These are phyloP conservation scores for Benincasa hispida DNA, from an alignment of 306 rosid genomes.

Conservation along the genomic window DNA sequence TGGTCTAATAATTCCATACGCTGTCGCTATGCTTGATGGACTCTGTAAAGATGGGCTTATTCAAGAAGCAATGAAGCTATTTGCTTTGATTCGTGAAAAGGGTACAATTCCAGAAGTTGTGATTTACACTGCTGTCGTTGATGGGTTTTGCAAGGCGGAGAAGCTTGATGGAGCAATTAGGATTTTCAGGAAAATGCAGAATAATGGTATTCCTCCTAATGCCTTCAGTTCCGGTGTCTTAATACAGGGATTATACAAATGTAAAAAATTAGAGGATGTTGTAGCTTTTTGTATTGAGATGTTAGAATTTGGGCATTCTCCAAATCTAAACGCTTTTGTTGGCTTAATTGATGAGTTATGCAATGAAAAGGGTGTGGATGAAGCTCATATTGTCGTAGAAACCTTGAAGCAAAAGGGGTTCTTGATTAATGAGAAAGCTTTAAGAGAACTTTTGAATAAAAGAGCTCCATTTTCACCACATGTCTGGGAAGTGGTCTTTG, in stretches of 20 bases:
- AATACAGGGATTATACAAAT: conserved; percentile 54
- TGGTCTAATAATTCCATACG: conserved; percentile 85
- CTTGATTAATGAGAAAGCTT: conserved; percentile 51
- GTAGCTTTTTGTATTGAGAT: conserved; percentile 64
- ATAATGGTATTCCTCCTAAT: conserved; percentile 53
- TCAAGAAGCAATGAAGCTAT: conserved; percentile 90
- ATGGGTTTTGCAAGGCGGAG: conserved; percentile 65
- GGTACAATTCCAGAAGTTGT: conserved; percentile 90
- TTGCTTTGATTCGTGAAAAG: conserved; percentile 74
- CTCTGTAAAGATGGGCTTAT: conserved; percentile 91
- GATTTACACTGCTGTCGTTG: conserved; percentile 83
- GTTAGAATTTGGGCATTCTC: conserved; percentile 73
- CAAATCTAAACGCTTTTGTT: conserved; percentile 61
- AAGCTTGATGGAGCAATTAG: conserved; percentile 62
- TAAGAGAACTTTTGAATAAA: conserved; percentile 56
- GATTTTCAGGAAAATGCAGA: conserved; percentile 78
- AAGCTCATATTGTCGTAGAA: conserved; percentile 37
- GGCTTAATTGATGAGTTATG: conserved; percentile 52
- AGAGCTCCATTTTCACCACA: conserved; percentile 40
- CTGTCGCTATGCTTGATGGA: conserved; percentile 94
- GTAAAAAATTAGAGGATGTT: conserved; percentile 39
- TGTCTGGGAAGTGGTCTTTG: conserved; percentile 69
- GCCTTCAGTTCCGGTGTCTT: conserved; percentile 65
- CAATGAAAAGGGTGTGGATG: conserved; percentile 48
- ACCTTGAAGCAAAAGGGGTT: conserved; percentile 61